Conservation (phyloP, 441 rosid genomes). For the Croton setiger region DNA sequence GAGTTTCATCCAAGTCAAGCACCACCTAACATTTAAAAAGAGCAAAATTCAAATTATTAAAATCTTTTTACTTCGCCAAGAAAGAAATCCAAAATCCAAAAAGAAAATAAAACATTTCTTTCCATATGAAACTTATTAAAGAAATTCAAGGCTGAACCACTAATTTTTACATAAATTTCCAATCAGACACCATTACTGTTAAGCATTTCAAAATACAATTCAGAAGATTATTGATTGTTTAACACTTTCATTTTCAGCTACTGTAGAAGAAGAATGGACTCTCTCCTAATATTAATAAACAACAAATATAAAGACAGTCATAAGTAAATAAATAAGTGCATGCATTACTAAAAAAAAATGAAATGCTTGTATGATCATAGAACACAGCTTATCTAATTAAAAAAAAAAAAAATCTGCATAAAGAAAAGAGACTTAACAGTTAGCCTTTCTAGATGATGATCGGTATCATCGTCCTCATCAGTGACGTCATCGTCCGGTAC, state of each 20-base stretch:
- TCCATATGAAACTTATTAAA: neutral
- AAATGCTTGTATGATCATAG: neutral
- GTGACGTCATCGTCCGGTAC: conserved; percentile 1
- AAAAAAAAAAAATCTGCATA: neutral
- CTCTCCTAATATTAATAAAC: neutral
- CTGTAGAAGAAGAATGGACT: neutral
- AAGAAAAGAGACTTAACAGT: conserved; percentile 26
- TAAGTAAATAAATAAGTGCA: no score
- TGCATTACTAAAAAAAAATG: neutral
- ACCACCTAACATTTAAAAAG: conserved; percentile 51
- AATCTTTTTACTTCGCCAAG: neutral
- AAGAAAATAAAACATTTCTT: neutral
- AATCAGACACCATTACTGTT: neutral
- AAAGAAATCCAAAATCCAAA: neutral
- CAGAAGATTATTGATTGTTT: neutral
- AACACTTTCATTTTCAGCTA: neutral
- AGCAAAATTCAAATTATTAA: neutral
- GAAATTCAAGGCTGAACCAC: neutral
- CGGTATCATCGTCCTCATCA: neutral
- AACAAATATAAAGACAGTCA: neutral
- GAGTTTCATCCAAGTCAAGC: conserved; percentile 90
- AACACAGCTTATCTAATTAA: neutral
- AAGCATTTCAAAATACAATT: neutral
- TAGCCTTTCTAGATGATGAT: conserved; percentile 27
- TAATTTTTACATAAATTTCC: neutral